phyloP scores from a whole-genome alignment of 148 eudicot species.

The Rhododendron mucronatum region DNA sequence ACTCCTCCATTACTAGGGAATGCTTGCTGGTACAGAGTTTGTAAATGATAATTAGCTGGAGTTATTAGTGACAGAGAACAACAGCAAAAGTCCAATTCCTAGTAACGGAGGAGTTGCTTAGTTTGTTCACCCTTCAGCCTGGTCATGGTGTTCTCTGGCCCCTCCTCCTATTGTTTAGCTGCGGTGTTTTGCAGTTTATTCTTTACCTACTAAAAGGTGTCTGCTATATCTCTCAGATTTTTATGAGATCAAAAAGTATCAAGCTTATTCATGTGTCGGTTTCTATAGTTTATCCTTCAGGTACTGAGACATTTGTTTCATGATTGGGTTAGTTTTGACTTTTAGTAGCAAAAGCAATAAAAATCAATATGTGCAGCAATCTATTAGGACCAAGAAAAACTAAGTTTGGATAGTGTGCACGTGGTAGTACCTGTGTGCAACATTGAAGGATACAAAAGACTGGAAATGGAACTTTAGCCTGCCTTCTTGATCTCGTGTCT shows the following conservation, averaged over 20 bases:
- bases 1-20: background rate
- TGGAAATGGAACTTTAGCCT: conserved; percentile 89
- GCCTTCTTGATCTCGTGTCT: conserved; percentile 80
- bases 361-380: background rate
- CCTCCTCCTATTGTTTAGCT: background rate
- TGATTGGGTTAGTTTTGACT: background rate
- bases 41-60: background rate
- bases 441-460: conserved; percentile 79
- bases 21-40: background rate
- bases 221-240: background rate
- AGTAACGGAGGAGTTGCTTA: background rate
- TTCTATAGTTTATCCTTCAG: background rate
- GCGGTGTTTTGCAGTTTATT: background rate
- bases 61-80: background rate
- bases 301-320: background rate
- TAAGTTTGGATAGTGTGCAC: background rate
- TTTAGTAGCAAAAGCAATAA: background rate
- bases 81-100: background rate
- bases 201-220: background rate
- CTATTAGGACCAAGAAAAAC: background rate
- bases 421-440: conserved; percentile 69
- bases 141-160: background rate
- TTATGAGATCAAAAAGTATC: background rate
- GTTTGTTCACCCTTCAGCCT: background rate
- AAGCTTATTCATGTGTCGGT: background rate